Base-by-base conservation (phyloP, 1,284 basidiomycete genomes). In the Inonotus obliquus region DNA sequence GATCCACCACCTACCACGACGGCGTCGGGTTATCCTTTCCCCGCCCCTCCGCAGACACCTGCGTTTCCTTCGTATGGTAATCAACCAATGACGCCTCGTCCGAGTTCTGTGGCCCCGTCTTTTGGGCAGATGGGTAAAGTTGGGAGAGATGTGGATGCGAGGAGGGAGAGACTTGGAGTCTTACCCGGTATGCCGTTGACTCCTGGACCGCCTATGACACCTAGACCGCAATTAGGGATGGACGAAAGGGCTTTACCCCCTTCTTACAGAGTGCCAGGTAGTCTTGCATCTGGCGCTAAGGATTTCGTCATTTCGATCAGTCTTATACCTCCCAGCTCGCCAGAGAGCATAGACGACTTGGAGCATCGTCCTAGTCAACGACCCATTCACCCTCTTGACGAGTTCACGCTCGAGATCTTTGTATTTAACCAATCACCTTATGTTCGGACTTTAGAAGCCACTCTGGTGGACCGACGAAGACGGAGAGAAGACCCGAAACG, bases 381-480 rank as follows among this genome's bases (percentile, higher is more conserved):
- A 21, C 78, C 75, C 73, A 85, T 94, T 67, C 84, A 82, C 64
- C 85, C 89, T 3, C 76, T 91, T 38, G 85, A 92, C 66, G 79
- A 82, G 54, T 96, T 96, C 72, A 87, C 84, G 45, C 73, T 95
- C 65, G 92, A 96, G 67, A 87, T 95, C 4, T 95, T 95, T 69
- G 90, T 95, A 55, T 92, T 90, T 70, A 96, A 95, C 70, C 86
- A 87, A 71, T 88, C 86, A n/a, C 79, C 84, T 54, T 85, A 87
- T 79, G 86, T 86, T 55, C 77, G 91, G 63, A 73, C 91, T 63
- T 91, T 94, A 67, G 89, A 92, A 71, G 78, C 94, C 27, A 84
- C 81, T 23, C 86, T 84, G 70, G 88, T 89, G 1, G 79, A 84
- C 60, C 73, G 80, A 58, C 74, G 79, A 62, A 74, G 77, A 61